These are phyloP conservation scores for Cicer arietinum DNA, from an alignment of 306 rosid species.

Conservation along the genomic window DNA sequence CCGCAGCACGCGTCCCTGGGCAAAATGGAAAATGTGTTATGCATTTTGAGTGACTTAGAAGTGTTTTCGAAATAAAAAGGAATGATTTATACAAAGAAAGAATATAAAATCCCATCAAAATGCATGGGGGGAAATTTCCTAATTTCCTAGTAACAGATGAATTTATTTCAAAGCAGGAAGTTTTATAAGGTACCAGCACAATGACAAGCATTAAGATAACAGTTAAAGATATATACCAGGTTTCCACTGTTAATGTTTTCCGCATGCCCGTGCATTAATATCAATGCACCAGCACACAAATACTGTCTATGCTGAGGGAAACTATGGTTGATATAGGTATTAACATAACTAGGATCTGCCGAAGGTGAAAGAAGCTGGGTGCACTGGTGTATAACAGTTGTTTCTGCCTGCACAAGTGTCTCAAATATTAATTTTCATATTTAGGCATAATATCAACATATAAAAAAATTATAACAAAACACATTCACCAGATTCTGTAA, in stretches of 20 bases:
- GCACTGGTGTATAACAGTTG: conserved; percentile 92
- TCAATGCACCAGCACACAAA: conserved; percentile 98
- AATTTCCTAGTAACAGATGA: not conserved
- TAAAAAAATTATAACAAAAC: conserved; percentile 14
- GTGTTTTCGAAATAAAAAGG: conserved; percentile 21
- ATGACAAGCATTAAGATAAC: conserved; percentile 30
- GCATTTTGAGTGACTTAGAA: not conserved
- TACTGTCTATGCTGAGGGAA: conserved; percentile 78
- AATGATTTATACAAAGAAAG: conserved; percentile 19
- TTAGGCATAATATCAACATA: not conserved
- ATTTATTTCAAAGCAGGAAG: conserved; percentile 4
- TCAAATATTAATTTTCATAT: conserved; percentile 32
- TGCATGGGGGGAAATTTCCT: not conserved
- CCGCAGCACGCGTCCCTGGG: conserved; percentile 87
- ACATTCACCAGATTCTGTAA: conserved; percentile 8
- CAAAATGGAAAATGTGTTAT: conserved; percentile 35
- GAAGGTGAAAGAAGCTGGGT: conserved; percentile 89
- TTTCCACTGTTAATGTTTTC: conserved; percentile 81
- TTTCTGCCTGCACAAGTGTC: conserved; percentile 73
- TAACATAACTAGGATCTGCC: conserved; percentile 83
- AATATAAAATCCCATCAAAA: conserved; percentile 22
- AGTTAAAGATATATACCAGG: conserved; percentile 65
- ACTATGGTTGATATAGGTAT: conserved; percentile 84
- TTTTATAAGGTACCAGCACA: conserved; percentile 15
- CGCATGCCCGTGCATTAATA: conserved; percentile 89